Evolutionary conservation across 768 basidiomycete genomes (phyloP), one percentile per base, ranked within the genome.

Genomic region (Melanogaster broomeanus): DNA sequence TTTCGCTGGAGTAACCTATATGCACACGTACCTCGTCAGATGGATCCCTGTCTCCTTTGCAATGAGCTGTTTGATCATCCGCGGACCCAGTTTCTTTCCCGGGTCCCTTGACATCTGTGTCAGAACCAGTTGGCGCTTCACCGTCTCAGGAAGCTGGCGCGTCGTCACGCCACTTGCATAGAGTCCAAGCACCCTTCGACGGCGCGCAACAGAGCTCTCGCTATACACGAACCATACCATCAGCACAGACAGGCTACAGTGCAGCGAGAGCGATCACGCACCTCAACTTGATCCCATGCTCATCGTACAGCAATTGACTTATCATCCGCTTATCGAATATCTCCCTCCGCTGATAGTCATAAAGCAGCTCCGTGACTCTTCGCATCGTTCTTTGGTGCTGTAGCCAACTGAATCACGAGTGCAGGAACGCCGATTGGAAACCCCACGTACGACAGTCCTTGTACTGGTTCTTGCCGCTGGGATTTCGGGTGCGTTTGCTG

Each of bases 81-180:
- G 42, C 12, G 65, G 59, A 11, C 73, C 73, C 1, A 56, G 57
- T 38, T 57, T 61, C 27, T 67, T 62, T 22, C 48, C 56, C 1
- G 66, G 63, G 44, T 74, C 73, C 41, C 67, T 69, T 11, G 58
- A 58, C 64, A 74, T 65, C 56, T 73, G 69, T 33, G 69, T 66
- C 7, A 68, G 40, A 16, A 74, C 60, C 13, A 74, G 62, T 33
- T 72, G 66, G 3, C 62, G 50, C 48, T 71, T 74, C 3, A 59
- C 59, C 2, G 45, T 52, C 16, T 70, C 66, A 11, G 61, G 55
- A 11, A 72, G 58, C 7, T 58, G 50, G 13, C 39, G 48, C 2
- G 69, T 74, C 12, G 69, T 72, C 4, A 53, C 53, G 11, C 63
- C 52, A 47, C 72, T 70, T 4, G 58, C 72, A 18, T 53, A 50